Conservation (phyloP, 768 basidiomycete genomes). For the Xerocomellus intermedius region DNA sequence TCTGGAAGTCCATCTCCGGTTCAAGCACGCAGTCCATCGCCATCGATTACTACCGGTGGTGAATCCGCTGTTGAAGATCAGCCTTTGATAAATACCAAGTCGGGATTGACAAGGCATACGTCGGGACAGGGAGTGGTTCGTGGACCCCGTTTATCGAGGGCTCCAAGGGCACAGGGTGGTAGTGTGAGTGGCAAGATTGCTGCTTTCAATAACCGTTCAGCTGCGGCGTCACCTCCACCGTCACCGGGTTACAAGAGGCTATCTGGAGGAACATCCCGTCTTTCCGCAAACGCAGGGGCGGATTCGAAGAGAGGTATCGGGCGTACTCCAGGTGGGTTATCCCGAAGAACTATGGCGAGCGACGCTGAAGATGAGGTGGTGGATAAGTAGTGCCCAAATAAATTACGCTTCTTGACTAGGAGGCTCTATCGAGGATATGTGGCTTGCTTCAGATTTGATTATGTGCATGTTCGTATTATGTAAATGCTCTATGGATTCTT, state of each 20-base stretch:
- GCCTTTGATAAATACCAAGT: constrained; percentile 31
- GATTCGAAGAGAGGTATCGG: constrained; percentile 42
- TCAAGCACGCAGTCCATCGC: constrained; percentile 44
- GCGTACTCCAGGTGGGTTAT: constrained; percentile 48
- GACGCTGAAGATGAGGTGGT: constrained; percentile 79
- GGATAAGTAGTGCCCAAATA: constrained; percentile 22
- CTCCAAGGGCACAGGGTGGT: constrained; percentile 42
- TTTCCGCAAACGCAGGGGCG: constrained; percentile 6
- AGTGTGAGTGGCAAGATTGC: constrained; percentile 57
- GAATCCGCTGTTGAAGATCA: constrained; percentile 33
- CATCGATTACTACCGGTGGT: constrained; percentile 29
- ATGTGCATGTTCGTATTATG: neutral
- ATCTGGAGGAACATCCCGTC: constrained; percentile 35
- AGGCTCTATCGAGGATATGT: neutral
- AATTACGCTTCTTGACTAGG: neutral
- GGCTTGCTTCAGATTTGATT: neutral
- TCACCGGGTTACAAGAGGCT: constrained; percentile 45
- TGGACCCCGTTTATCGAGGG: constrained; percentile 49
- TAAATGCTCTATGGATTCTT: neutral
- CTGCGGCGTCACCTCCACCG: constrained; percentile 38
- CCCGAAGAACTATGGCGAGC: constrained; percentile 78
- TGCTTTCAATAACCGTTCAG: constrained; percentile 50
- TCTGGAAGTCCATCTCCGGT: constrained; percentile 34
- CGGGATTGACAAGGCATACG: constrained; percentile 45
- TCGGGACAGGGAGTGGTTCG: constrained; percentile 44